Base-by-base conservation (phyloP, 2,329 filamentous ascomycete genomes). In the Ascochyta clinopodiicola region DNA sequence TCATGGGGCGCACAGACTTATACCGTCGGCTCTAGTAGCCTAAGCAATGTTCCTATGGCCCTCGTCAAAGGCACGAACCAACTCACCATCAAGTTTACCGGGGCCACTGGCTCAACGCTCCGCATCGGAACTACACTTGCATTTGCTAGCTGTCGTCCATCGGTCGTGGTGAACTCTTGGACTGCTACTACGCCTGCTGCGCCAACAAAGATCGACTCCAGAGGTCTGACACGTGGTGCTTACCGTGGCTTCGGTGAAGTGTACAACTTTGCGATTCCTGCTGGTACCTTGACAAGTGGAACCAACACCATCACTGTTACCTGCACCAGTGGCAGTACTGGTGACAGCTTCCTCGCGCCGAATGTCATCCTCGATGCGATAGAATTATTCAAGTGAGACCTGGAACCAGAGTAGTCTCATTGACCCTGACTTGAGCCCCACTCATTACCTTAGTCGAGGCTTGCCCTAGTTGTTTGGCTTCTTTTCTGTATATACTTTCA, bases 221-320 rank as follows among this genome's bases (percentile, higher is more conserved):
- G 87, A 15, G 87, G 87, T 12, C 80, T 89, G 2, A 89, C 87
- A 0, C 79, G 87, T 12, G 87, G 87, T 10, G 85, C 85, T 0
- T 89, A 89, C 65, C 78, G 86, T 7, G 87, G 87, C 0, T 77
- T 79, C 48, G 86, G 86, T 4, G 86, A 90, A 62, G 80, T 88
- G 6, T 89, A 89, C 64, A 81, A 86, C 56, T 81, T 85, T 40
- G 75, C 73, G n/a, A 82, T 89, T 42, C 84, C 86, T 0, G 75
- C 82, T 1, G 86, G 85, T 0, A 86, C 78, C 2, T 78, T 90
- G 42, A 79, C 83, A 7, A 75, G 77, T n/a, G 87, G 86, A 0
- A 74, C 74, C 7, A 90, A 89, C 65, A 88, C 84, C 25, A 82
- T 89, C 46, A 85, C 80, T 6, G 85, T 89, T 56, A 80, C 73